Evolutionary conservation across 179 eudicot genomes (phyloP).

Genomic region (Carnegiea gigantea): DNA sequence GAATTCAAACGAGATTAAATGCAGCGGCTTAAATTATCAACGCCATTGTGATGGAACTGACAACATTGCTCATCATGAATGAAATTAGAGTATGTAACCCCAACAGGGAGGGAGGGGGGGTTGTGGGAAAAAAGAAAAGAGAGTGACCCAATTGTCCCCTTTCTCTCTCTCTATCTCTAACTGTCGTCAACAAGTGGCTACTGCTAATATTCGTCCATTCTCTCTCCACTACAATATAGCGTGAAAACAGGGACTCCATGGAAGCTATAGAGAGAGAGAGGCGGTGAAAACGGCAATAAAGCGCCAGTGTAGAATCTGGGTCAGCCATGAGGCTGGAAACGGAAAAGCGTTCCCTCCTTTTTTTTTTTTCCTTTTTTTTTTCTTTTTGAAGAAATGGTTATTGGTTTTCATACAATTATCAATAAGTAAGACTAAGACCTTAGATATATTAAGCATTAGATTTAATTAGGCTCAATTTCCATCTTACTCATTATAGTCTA

Average conservation of each 20-base stretch:
- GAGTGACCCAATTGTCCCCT: conserved; percentile 1
- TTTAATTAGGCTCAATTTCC: too few relatives aligned
- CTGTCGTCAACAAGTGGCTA: background rate
- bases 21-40: background rate
- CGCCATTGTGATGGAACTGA: background rate
- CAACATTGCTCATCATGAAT: background rate
- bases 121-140: background rate
- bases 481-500: too few relatives aligned
- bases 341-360: too few relatives aligned
- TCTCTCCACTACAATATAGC: background rate
- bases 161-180: background rate
- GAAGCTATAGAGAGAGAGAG: background rate
- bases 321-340: too few relatives aligned
- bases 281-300: background rate
- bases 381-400: too few relatives aligned
- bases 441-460: too few relatives aligned
- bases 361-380: too few relatives aligned
- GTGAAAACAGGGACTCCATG: background rate
- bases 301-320: background rate
- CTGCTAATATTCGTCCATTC: background rate
- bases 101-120: background rate
- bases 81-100: background rate
- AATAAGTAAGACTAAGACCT: too few relatives aligned
- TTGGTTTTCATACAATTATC: too few relatives aligned
- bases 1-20: background rate